A percentile compares a stretch with the other conserved stretches of the same genome.
Evolutionary conservation across 306 rosid species (phyloP).

Genomic region (Cucurbita maxima): DNA sequence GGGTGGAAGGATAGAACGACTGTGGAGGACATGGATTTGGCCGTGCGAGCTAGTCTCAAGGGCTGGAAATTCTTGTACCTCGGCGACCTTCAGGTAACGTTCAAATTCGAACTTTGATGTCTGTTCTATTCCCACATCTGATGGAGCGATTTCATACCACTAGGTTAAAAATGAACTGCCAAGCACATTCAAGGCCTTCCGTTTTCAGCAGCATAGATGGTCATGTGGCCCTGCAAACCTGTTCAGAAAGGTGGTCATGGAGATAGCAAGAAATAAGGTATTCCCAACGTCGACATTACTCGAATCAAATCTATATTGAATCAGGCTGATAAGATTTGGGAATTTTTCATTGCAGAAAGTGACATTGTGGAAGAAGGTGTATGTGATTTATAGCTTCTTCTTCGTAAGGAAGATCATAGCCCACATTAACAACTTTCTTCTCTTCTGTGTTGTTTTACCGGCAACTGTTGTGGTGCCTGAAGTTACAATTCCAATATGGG

Average conservation of each 20-base stretch:
- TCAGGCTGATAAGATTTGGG: neutral
- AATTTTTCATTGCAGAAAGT: slow-evolving; percentile 48
- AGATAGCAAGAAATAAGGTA: slow-evolving; percentile 64
- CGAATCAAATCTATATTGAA: neutral
- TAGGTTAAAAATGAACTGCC: slow-evolving; percentile 85
- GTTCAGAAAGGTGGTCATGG: slow-evolving; percentile 59
- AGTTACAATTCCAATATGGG: slow-evolving; percentile 75
- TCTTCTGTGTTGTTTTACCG: slow-evolving; percentile 65
- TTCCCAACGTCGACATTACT: neutral
- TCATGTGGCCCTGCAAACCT: slow-evolving; percentile 95
- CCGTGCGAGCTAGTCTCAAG: slow-evolving; percentile 80
- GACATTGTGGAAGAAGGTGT: slow-evolving; percentile 52
- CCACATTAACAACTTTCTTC: slow-evolving; percentile 57
- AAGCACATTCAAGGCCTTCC: slow-evolving; percentile 84
- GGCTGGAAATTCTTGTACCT: slow-evolving; percentile 87
- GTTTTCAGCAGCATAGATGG: slow-evolving; percentile 87
- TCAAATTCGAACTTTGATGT: neutral
- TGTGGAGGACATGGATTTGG: slow-evolving; percentile 91
- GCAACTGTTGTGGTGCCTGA: slow-evolving; percentile 78
- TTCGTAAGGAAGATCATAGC: slow-evolving; percentile 71
- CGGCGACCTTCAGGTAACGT: slow-evolving; percentile 32
- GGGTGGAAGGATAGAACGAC: slow-evolving; percentile 93
- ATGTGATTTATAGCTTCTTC: slow-evolving; percentile 86
- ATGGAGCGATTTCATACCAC: neutral
- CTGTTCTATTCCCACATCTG: neutral